A percentile compares a stretch with the other conserved stretches of the same genome.
phyloP scores from a whole-genome alignment of 805 yeast species.

The Clavispora phyllophila region DNA sequence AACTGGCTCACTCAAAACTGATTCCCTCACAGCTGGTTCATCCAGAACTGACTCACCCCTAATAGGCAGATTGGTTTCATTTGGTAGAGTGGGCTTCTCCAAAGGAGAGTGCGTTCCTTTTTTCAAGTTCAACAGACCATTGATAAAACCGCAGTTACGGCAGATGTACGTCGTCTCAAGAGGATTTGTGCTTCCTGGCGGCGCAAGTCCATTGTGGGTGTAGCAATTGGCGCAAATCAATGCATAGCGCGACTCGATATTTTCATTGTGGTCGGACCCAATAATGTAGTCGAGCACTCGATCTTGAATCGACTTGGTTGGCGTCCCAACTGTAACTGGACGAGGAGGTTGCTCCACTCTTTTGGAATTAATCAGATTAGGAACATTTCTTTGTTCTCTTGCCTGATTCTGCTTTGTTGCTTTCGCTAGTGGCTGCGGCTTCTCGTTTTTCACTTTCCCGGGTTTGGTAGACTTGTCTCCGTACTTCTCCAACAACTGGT shows the following conservation, averaged over 20 bases:
- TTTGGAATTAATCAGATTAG: neutral
- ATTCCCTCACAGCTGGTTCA: too few species aligned
- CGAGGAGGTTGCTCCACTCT: neutral
- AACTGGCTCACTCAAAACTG: too few species aligned
- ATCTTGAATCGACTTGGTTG: conserved; percentile 24
- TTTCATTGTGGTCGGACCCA: conserved; percentile 61
- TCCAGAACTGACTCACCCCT: neutral
- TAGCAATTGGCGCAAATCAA: conserved; percentile 64
- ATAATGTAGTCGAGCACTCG: conserved; percentile 33
- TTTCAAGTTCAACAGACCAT: too few species aligned
- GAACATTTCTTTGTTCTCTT: neutral
- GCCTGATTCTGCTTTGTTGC: neutral
- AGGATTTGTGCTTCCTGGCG: conserved; percentile 55
- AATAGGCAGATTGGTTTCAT: too few species aligned
- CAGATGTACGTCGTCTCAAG: conserved; percentile 51
- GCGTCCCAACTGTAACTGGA: neutral
- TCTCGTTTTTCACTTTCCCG: conserved; percentile 1
- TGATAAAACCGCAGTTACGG: conserved; percentile 54
- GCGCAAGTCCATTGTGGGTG: conserved; percentile 77
- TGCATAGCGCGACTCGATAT: conserved; percentile 58
- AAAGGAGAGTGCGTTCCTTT: too few species aligned
- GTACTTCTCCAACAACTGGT: conserved; percentile 63
- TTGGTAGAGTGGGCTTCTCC: too few species aligned
- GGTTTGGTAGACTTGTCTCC: conserved; percentile 10
- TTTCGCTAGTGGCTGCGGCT: neutral